Evolutionary conservation across 2,329 filamentous ascomycete species (phyloP).

Genomic region (Aureobasidium melanogenum): DNA sequence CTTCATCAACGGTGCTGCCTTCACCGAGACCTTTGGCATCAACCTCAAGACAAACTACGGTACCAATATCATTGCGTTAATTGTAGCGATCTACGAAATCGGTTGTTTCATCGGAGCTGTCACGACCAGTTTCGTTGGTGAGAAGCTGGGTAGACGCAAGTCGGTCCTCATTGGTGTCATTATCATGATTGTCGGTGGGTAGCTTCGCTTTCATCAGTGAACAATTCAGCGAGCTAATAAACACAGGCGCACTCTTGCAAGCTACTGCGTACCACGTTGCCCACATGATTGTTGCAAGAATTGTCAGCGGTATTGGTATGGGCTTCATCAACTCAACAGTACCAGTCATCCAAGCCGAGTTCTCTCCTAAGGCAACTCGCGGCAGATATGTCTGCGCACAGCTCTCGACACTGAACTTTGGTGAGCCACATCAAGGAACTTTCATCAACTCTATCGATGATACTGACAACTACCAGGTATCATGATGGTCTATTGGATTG

Average conservation of each 20-base stretch:
- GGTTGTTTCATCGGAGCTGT: slow-evolving; percentile 37
- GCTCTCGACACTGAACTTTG: slow-evolving; percentile 40
- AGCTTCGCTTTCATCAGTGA: not conserved
- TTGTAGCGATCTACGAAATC: slow-evolving; percentile 41
- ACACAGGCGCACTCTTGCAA: slow-evolving; percentile 21
- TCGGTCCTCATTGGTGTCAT: slow-evolving; percentile 35
- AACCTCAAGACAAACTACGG: slow-evolving; percentile 28
- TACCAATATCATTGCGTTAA: slow-evolving; percentile 33
- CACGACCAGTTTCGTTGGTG: slow-evolving; percentile 33
- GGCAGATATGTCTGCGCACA: slow-evolving; percentile 38
- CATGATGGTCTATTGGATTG: slow-evolving; percentile 39
- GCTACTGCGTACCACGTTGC: slow-evolving; percentile 17
- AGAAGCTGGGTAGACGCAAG: slow-evolving; percentile 35
- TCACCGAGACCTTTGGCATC: slow-evolving; percentile 33
- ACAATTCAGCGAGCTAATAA: slow-evolving; percentile 11
- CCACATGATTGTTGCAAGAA: slow-evolving; percentile 19
- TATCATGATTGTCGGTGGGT: slow-evolving; percentile 30
- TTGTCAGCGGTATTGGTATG: slow-evolving; percentile 22
- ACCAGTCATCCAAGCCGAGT: slow-evolving; percentile 38
- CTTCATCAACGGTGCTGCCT: slow-evolving; percentile 32
- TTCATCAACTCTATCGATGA: not conserved
- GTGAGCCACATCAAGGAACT: slow-evolving; percentile 13
- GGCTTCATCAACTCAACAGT: slow-evolving; percentile 33
- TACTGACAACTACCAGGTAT: slow-evolving; percentile 19
- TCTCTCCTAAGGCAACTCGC: slow-evolving; percentile 23